Conservation (phyloP, 257 asterid species). For the Nicotiana noctiflora region DNA sequence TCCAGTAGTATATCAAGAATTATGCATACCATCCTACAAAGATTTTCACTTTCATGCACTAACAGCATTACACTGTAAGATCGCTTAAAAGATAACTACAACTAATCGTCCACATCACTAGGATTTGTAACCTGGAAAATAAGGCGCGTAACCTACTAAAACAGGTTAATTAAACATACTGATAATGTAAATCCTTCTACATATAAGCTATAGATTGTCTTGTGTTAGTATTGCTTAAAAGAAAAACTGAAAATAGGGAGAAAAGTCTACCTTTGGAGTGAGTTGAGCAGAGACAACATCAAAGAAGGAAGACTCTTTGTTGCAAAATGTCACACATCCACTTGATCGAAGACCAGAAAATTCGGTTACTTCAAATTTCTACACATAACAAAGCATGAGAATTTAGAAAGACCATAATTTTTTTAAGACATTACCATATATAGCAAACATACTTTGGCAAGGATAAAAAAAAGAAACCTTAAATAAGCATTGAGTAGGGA, state of each 20-base stretch:
- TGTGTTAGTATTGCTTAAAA: not conserved
- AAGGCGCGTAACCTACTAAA: not conserved
- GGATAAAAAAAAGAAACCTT: constrained; percentile 32
- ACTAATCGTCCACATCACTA: not conserved
- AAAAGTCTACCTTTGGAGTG: constrained; percentile 42
- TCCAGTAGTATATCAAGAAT: not conserved
- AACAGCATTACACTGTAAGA: not conserved
- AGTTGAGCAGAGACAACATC: constrained; percentile 66
- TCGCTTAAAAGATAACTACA: not conserved
- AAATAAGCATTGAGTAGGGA: constrained; percentile 58
- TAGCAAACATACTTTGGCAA: not conserved
- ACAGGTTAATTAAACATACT: not conserved
- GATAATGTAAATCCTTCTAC: not conserved
- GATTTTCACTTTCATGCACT: not conserved
- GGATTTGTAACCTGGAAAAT: not conserved
- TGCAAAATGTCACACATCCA: constrained; percentile 48
- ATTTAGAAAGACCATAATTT: not conserved
- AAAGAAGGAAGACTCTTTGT: constrained; percentile 53
- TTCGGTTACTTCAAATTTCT: constrained; percentile 63
- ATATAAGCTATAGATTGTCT: not conserved
- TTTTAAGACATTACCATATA: not conserved
- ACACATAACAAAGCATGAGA: constrained; percentile 16
- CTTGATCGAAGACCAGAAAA: constrained; percentile 64
- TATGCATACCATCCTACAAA: not conserved
- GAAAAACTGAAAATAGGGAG: not conserved